A percentile compares a stretch with the other conserved stretches of the same genome.
phyloP scores from a whole-genome alignment of 129 eudicot species.

The Rutidosis leptorrhynchoides region DNA sequence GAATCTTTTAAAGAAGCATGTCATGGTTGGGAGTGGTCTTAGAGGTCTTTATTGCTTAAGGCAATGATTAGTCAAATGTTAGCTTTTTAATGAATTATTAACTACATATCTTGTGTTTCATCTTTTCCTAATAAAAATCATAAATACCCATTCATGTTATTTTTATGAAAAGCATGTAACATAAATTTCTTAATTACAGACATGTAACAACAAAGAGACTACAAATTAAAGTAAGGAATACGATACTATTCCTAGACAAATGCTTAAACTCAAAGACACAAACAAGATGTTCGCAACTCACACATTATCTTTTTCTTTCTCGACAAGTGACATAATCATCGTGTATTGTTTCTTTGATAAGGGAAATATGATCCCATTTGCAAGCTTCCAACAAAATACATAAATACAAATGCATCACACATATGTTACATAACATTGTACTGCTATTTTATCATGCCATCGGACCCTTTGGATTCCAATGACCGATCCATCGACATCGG shows the following conservation, averaged over 20 bases:
- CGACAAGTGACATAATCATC: slow-evolving; percentile 25
- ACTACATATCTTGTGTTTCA: no score
- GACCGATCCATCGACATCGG: slow-evolving; percentile 31
- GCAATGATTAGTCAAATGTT: no score
- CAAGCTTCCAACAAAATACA: slow-evolving; percentile 16
- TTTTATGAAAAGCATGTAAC: neutral
- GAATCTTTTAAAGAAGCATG: no score
- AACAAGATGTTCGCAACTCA: neutral
- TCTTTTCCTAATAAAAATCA: no score
- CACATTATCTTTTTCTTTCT: slow-evolving; percentile 38
- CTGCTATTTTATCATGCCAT: slow-evolving; percentile 18
- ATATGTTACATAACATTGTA: neutral
- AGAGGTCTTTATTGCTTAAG: no score
- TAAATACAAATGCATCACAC: neutral
- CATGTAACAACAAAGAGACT: neutral
- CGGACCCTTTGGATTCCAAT: slow-evolving; percentile 17
- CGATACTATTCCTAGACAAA: slow-evolving; percentile 19
- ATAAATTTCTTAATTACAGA: neutral
- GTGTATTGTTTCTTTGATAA: neutral
- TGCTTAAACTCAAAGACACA: slow-evolving; percentile 1
- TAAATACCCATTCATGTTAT: no score
- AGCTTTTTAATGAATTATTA: no score
- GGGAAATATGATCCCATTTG: slow-evolving; percentile 18
- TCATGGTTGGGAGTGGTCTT: no score
- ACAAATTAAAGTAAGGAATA: slow-evolving; percentile 24